phyloP scores from a whole-genome alignment of 225 moss, liverwort and hornwort species.

The Thuidium tamariscinum region DNA sequence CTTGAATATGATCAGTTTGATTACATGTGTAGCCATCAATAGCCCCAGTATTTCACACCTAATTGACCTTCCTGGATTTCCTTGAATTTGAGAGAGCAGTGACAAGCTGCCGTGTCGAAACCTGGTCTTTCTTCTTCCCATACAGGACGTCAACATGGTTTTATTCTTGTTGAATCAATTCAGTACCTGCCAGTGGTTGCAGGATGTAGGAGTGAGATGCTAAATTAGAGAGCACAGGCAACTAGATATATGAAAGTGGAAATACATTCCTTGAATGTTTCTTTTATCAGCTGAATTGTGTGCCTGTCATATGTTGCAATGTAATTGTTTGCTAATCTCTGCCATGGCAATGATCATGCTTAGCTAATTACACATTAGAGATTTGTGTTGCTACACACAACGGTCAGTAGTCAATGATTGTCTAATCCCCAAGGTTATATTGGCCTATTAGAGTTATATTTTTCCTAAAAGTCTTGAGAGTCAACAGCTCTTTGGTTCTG shows the following conservation, averaged over 20 bases:
- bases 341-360: neutral
- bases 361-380: too few relatives aligned
- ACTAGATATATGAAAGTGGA: neutral
- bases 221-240: neutral
- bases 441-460: neutral
- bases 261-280: neutral
- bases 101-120: neutral
- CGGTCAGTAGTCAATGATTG: neutral
- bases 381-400: neutral
- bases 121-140: neutral
- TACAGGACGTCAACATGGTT: neutral
- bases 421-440: neutral
- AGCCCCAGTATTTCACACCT: neutral
- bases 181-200: neutral
- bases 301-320: neutral
- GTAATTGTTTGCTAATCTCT: neutral
- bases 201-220: neutral
- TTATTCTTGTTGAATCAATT: neutral
- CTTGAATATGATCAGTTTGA: neutral
- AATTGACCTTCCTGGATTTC: neutral
- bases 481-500: neutral
- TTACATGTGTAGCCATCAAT: neutral
- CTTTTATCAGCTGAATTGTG: neutral
- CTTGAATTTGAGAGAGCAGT: neutral
- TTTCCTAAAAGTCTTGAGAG: neutral